Base-by-base conservation (phyloP, 352 stramenopile species). In the Phytophthora constricta region DNA sequence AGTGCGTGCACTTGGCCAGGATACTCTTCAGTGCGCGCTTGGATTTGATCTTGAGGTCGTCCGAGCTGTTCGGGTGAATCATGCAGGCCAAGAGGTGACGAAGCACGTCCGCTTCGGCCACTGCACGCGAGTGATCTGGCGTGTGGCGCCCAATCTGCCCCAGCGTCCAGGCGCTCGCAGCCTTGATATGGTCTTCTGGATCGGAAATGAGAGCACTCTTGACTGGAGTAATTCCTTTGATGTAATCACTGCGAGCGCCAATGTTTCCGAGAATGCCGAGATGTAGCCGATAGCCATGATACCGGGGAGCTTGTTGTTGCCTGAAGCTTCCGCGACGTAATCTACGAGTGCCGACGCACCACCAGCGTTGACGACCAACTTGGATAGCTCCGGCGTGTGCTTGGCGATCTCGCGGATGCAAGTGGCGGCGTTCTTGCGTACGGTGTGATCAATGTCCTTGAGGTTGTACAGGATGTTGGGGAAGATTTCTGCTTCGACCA, bases 231-330 rank as follows among this genome's bases (percentile, higher is more conserved):
- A 98, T 95, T 39, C 91, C 70, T 98, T 97, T 34, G 91, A 97
- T 17, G 96, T 96, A 70, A 98, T 97, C n/a, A 98, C 90, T 4
- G 94, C 93, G 33, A 98, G 80, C 20, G 95, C 95, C 10, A 98
- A 70, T 4, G 95, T 98, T 72, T 98, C 95, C 9, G 88, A 97
- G 72, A 98, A 98, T 1, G 95, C 95, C 10, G 92, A 96, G 56
- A 98, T 98, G 80, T 98, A 98, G 0, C 95, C 94, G 49, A 98
- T 86, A 7, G 94, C 95, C 95, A 98, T 98, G 69, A 98, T 97
- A 0, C 95, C 95, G 2, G 95, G 95, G 4, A 98, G 76, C 50
- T 97, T 97, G 65, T 96, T 96, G 77, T 98, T 98, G 7, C 94
- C 95, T 0, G 87, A 75, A 2, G 92, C 88, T 39, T 98, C 94